Evolutionary conservation across 805 yeast genomes (phyloP).

Genomic region (Candida stauntonica): DNA sequence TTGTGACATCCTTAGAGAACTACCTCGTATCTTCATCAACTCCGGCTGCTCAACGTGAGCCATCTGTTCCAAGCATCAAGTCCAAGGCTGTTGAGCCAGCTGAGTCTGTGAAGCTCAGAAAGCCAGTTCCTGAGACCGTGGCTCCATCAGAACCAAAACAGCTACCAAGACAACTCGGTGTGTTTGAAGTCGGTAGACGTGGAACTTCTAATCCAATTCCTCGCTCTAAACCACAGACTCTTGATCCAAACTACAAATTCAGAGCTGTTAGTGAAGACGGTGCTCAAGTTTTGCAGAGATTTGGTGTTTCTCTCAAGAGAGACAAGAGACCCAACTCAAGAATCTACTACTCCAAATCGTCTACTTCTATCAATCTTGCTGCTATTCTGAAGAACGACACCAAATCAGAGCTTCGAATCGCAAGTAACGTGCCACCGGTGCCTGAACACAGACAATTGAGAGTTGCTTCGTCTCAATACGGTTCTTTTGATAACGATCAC

Average conservation of each 20-base stretch:
- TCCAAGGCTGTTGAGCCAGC: not conserved
- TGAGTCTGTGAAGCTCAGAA: not conserved
- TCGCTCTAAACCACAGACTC: slow-evolving; percentile 16
- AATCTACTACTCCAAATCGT: slow-evolving; percentile 27
- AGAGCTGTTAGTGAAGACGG: slow-evolving; percentile 17
- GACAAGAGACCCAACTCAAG: slow-evolving; percentile 19
- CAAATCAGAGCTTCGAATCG: slow-evolving; percentile 4
- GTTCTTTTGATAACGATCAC: slow-evolving; percentile 11
- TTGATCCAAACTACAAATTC: slow-evolving; percentile 24
- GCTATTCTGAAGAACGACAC: slow-evolving; percentile 17
- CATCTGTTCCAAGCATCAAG: not conserved
- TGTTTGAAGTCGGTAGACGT: slow-evolving; percentile 18
- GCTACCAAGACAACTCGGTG: slow-evolving; percentile 14
- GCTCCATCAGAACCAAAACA: slow-evolving; percentile 2
- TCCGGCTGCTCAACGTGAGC: slow-evolving; percentile 1
- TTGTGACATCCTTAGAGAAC: slow-evolving; percentile 2
- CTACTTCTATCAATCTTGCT: slow-evolving; percentile 26
- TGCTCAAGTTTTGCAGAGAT: slow-evolving; percentile 20
- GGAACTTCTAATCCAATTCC: slow-evolving; percentile 19
- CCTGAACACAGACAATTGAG: slow-evolving; percentile 17
- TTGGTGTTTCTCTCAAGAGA: slow-evolving; percentile 22
- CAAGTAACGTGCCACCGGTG: slow-evolving; percentile 10
- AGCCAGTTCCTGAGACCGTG: not conserved
- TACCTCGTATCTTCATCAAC: slow-evolving; percentile 5
- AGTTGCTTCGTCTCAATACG: slow-evolving; percentile 25